Evolutionary conservation across 768 basidiomycete species (phyloP), one percentile per base, ranked within the genome.

Genomic region (Trametes meyenii): DNA sequence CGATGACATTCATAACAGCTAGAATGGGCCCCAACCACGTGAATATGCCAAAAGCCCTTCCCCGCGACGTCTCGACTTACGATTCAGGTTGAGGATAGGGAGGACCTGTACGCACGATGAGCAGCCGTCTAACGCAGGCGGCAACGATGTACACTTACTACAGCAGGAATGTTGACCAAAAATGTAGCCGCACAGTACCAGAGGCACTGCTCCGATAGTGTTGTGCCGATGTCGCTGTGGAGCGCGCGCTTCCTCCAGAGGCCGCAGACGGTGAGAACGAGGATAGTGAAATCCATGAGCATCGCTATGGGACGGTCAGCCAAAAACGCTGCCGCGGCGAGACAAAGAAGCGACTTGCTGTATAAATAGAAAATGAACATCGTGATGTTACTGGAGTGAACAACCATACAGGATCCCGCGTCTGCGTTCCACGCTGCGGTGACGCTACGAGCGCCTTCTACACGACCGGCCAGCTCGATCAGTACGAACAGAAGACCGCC

Each of bases 321-420:
- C 35, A n/a, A 12, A 4, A 3, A 23, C 1, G 4, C 8, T 2
- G 16, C 17, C 1, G 13, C 11, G 29, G 19, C 10, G 11, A 10
- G 23, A 23, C 3, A 35, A 6, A n/a, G 17, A 12, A n/a, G 23
- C 13, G 42, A 62, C 62, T 4, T 16, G 58, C 62, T 63, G 51
- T 63, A 63, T 8, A 58, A n/a, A 29, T 63, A 63, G 56, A 63
- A 63, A 24, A 52, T 26, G 36, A 63, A 58, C 62, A 63, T 58
- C 6, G 57, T 54, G 19, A 58, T 12, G 21, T 58, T 48, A 39
- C 56, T 63, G 11, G 62, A 54, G 10, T 29, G 50, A 4, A 54
- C 29, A 12, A 63, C 52, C 2, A 38, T 21, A 23, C 56, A 63
- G 4, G 56, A 36, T 1, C 33, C 24, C 14, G 43, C 4, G 16